Evolutionary conservation across 176 grass and related monocot genomes (phyloP), one percentile per base, ranked within the genome.

Genomic region (Metroxylon sagu): DNA sequence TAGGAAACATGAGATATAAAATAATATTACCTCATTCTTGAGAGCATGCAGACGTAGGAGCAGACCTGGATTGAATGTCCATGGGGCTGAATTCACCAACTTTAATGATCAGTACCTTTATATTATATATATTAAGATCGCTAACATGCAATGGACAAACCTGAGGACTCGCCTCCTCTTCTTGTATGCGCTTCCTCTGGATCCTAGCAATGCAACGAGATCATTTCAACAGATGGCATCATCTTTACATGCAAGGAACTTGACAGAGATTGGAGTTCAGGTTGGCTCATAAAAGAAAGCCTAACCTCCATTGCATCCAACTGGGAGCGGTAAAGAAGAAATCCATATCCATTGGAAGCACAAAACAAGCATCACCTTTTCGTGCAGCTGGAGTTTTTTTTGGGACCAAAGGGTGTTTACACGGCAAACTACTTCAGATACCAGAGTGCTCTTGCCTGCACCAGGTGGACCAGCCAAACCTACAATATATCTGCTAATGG

Each of bases 181-280:
- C 91, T 87, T 77, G 92, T 87, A 80, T 97, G 83, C 60, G 87
- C 87, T 88, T 97, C 87, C 43, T 85, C 82, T 65, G 83, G 87
- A 88, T 97, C 65, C 92, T 97, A 85, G 5, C 35, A 43, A 43
- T 43, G 35, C 35, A 43, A 43, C 8, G 35, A 43, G 35, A 43
- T 43, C 35, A 43, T 43, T 43, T 35, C 31, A 35, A 35, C 31
- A 35, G 31, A 35, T 10, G 31, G 31, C 31, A 5, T 35, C 6
- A 35, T 7, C 31, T 43, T 43, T 12, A 12, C 35, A 43, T 12
- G 12, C 2, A 43, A 43, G 35, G 35, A 54, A 31, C 77, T 18
- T 16, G 62, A 54, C 26, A 26, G 1, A n/a, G 67, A 64, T 19
- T 23, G 55, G 26, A 54, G 26, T 57, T 4, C 6, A 53, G 66